A percentile compares a stretch with the other conserved stretches of the same genome.
These are phyloP conservation scores for Hericium coralloides DNA, from an alignment of 768 basidiomycete species.

Conservation along the genomic window DNA sequence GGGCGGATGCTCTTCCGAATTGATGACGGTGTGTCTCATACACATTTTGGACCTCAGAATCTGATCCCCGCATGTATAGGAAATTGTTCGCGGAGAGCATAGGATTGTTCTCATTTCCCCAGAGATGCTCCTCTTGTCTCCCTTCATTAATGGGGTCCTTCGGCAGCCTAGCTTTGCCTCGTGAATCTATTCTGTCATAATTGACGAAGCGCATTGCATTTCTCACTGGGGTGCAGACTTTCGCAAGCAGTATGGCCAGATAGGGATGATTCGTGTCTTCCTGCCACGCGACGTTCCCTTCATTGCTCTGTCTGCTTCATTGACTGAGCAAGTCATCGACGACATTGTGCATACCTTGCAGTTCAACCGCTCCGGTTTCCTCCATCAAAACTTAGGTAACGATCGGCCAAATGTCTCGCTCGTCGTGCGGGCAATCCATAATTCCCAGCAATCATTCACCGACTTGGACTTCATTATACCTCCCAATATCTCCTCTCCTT, in stretches of 20 bases:
- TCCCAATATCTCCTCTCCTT: too few species aligned
- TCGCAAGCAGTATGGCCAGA: constrained; percentile 17
- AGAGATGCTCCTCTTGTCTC: constrained; percentile 20
- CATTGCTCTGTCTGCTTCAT: too few species aligned
- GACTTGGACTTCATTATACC: too few species aligned
- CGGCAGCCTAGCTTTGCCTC: constrained; percentile 14
- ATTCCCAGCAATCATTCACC: too few species aligned
- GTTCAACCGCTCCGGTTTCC: too few species aligned
- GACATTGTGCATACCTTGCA: too few species aligned
- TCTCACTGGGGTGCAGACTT: constrained; percentile 24
- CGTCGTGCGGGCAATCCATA: too few species aligned
- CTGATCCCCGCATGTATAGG: background rate
- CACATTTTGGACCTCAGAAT: background rate
- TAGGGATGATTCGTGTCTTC: constrained; percentile 14
- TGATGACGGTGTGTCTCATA: constrained; percentile 18
- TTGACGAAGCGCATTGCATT: constrained; percentile 25
- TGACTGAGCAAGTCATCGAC: too few species aligned
- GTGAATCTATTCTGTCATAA: constrained; percentile 15
- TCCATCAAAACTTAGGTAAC: too few species aligned
- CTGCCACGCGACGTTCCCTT: too few species aligned
- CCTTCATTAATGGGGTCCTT: constrained; percentile 17
- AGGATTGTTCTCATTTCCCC: constrained; percentile 20
- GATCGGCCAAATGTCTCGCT: too few species aligned
- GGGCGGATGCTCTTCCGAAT: constrained; percentile 20
- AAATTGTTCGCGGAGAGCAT: constrained; percentile 11